phyloP scores from a whole-genome alignment of 352 stramenopile species.

The Phytophthora podocarpi region DNA sequence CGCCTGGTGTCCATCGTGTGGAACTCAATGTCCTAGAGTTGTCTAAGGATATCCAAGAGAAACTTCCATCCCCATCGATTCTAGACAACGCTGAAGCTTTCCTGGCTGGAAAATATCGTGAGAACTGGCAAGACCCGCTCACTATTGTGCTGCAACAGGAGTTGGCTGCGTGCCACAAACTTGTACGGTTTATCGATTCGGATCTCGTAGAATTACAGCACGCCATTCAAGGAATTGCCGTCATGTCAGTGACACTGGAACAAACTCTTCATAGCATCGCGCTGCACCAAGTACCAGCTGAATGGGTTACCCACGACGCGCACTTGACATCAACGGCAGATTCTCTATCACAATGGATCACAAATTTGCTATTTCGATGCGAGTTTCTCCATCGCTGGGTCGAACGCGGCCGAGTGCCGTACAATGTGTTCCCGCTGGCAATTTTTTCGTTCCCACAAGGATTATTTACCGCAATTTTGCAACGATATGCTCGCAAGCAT shows the following conservation, averaged over 20 bases:
- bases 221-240: conserved; percentile 57
- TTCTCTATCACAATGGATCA: conserved; percentile 61
- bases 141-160: conserved; percentile 73
- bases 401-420: conserved; percentile 20
- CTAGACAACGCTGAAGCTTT: conserved; percentile 10
- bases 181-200: conserved; percentile 48
- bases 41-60: conserved; percentile 29
- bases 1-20: neutral
- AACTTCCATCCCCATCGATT: conserved; percentile 13
- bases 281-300: conserved; percentile 54
- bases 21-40: conserved; percentile 26
- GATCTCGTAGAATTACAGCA: conserved; percentile 52
- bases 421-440: conserved; percentile 56
- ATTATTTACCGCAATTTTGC: conserved; percentile 79
- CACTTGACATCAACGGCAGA: conserved; percentile 34
- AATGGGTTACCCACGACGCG: conserved; percentile 38
- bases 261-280: conserved; percentile 57
- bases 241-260: conserved; percentile 67
- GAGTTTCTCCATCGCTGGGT: conserved; percentile 68
- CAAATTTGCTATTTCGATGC: conserved; percentile 55
- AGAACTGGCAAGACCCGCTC: conserved; percentile 50
- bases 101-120: neutral
- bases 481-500: conserved; percentile 75
- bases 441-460: conserved; percentile 79
- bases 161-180: conserved; percentile 47